Evolutionary conservation across 768 basidiomycete species (phyloP).

Genomic region (Gloeophyllum trabeum): DNA sequence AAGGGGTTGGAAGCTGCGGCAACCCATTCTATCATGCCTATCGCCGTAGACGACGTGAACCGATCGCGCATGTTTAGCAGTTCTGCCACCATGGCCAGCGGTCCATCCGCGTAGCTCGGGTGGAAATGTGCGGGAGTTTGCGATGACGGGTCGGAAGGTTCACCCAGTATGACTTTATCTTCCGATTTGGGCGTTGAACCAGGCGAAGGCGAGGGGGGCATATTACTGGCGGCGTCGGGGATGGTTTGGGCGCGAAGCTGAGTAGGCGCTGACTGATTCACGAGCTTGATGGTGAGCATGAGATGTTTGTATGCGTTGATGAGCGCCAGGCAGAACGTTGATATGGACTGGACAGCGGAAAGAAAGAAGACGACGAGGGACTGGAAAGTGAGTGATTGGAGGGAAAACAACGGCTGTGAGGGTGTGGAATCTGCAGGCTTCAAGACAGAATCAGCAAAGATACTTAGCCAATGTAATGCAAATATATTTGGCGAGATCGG

Average conservation of each 20-base stretch:
- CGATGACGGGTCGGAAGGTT: neutral
- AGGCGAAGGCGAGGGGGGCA: too few species aligned
- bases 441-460: neutral
- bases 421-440: constrained; percentile 11
- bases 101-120: constrained; percentile 24
- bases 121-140: constrained; percentile 1
- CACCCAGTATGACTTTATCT: too few species aligned
- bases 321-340: constrained; percentile 55
- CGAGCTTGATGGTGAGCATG: constrained; percentile 50
- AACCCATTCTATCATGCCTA: constrained; percentile 35
- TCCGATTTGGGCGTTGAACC: too few species aligned
- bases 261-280: constrained; percentile 25
- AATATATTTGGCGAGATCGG: too few species aligned
- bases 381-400: constrained; percentile 28
- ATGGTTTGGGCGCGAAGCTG: constrained; percentile 1
- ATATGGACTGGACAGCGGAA: constrained; percentile 62
- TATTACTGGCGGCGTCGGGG: constrained; percentile 1
- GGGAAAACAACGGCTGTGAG: constrained; percentile 14
- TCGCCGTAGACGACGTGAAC: constrained; percentile 32
- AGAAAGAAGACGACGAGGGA: constrained; percentile 57
- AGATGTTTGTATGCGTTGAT: constrained; percentile 60
- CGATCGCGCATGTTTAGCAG: constrained; percentile 37
- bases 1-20: constrained; percentile 38
- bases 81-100: constrained; percentile 35
- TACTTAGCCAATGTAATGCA: too few species aligned